phyloP scores from a whole-genome alignment of 768 basidiomycete species.

The Tulasnella sp. region DNA sequence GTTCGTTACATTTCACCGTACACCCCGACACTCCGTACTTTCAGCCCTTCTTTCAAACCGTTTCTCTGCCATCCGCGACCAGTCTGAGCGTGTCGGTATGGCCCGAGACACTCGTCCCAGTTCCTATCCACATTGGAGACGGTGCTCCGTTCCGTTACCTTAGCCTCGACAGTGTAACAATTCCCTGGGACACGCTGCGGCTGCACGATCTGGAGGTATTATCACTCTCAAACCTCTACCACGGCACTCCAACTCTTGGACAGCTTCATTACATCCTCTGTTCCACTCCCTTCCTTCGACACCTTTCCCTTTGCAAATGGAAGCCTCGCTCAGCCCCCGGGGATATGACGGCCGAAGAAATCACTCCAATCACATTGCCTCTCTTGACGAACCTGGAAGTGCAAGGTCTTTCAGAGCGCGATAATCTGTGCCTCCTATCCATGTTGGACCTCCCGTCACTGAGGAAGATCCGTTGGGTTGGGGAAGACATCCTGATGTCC shows the following conservation, averaged over 20 bases:
- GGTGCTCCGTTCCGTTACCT: background rate
- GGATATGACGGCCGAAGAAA: background rate
- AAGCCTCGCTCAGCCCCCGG: background rate
- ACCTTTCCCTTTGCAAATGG: background rate
- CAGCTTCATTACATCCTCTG: background rate
- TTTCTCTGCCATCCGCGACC: background rate
- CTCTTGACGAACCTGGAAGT: background rate
- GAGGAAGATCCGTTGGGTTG: background rate
- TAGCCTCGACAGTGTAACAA: background rate
- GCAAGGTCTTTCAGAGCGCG: background rate
- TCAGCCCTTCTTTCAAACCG: background rate
- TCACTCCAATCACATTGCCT: background rate
- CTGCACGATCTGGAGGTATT: background rate
- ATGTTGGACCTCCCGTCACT: background rate
- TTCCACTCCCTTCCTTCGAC: background rate
- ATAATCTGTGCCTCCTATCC: background rate
- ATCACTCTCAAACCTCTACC: background rate
- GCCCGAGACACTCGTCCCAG: background rate
- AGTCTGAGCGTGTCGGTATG: background rate
- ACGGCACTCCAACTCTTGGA: background rate
- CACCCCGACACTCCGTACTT: background rate
- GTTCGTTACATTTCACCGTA: background rate
- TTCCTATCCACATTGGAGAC: background rate
- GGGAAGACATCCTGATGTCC: no score
- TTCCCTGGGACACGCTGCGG: background rate